Evolutionary conservation across 202 grass and related monocot genomes (phyloP).

Genomic region (Saccharum hybrid): DNA sequence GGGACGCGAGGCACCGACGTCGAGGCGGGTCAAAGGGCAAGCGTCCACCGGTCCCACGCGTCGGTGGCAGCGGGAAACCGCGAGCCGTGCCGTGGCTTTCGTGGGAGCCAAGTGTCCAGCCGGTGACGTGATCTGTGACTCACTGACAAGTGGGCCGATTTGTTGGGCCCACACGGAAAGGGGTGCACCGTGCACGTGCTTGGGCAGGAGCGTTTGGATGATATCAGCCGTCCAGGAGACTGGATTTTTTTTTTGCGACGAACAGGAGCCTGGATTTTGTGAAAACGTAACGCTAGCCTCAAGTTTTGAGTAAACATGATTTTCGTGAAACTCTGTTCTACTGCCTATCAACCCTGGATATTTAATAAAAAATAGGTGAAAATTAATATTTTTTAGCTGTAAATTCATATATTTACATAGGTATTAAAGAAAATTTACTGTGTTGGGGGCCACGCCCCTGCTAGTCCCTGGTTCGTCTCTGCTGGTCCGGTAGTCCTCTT

Average conservation of each 20-base stretch:
- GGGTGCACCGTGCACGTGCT: background rate
- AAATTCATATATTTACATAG: too few species aligned
- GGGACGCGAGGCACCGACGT: conserved; percentile 51
- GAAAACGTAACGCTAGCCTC: background rate
- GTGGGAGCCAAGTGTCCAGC: conserved; percentile 27
- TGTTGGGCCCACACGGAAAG: background rate
- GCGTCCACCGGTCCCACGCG: conserved; percentile 30
- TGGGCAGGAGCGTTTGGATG: background rate
- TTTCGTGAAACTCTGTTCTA: background rate
- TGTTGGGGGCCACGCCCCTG: too few species aligned
- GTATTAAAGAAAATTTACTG: too few species aligned
- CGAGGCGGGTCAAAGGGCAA: conserved; percentile 45
- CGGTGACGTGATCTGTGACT: background rate
- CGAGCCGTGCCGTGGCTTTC: conserved; percentile 5
- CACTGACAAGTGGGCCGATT: background rate
- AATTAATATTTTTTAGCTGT: too few species aligned
- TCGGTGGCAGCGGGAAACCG: background rate
- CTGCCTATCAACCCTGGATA: too few species aligned
- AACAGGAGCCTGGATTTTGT: background rate
- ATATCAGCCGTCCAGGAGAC: conserved; percentile 6
- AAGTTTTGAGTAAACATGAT: background rate
- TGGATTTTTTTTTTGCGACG: too few species aligned
- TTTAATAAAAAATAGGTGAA: too few species aligned
- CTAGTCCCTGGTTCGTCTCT: too few species aligned
- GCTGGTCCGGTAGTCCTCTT: too few species aligned